Evolutionary conservation across 1,139 yeast species (phyloP).

Genomic region (Candida mesenterica): DNA sequence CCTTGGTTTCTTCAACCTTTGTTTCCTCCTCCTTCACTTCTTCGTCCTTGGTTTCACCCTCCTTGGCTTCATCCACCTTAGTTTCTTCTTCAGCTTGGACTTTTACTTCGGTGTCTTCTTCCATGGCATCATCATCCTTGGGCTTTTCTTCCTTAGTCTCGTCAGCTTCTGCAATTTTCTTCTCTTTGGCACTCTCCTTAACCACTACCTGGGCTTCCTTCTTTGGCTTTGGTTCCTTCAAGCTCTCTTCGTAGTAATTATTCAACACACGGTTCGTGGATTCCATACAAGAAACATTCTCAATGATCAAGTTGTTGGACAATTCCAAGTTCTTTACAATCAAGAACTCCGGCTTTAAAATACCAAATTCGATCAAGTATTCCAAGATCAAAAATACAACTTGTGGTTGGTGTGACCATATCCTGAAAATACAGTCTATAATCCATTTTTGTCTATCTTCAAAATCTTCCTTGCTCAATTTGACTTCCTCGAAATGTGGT

Average conservation of each 20-base stretch:
- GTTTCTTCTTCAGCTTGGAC: slow-evolving; percentile 5
- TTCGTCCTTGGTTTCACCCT: slow-evolving; percentile 5
- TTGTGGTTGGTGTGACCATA: slow-evolving; percentile 83
- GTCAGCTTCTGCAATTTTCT: slow-evolving; percentile 4
- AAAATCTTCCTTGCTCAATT: slow-evolving; percentile 37
- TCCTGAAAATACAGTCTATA: slow-evolving; percentile 64
- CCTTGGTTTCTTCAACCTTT: slow-evolving; percentile 1
- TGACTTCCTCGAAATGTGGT: slow-evolving; percentile 34
- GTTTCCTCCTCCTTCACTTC: slow-evolving; percentile 9
- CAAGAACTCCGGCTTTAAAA: slow-evolving; percentile 43
- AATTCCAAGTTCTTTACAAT: slow-evolving; percentile 42
- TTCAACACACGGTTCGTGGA: slow-evolving; percentile 38
- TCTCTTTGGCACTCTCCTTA: slow-evolving; percentile 9
- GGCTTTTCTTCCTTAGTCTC: neutral
- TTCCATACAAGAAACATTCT: slow-evolving; percentile 49
- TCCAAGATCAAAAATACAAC: slow-evolving; percentile 73
- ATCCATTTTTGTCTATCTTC: slow-evolving; percentile 41
- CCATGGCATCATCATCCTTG: slow-evolving; percentile 2
- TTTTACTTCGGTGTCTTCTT: slow-evolving; percentile 6
- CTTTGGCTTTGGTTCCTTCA: slow-evolving; percentile 4
- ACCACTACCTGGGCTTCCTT: slow-evolving; percentile 7
- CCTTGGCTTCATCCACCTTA: slow-evolving; percentile 9
- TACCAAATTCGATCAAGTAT: slow-evolving; percentile 52
- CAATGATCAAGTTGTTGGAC: slow-evolving; percentile 35
- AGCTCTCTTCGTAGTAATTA: slow-evolving; percentile 13